Conservation (phyloP, 352 stramenopile genomes). For the Phytopythium litorale region DNA sequence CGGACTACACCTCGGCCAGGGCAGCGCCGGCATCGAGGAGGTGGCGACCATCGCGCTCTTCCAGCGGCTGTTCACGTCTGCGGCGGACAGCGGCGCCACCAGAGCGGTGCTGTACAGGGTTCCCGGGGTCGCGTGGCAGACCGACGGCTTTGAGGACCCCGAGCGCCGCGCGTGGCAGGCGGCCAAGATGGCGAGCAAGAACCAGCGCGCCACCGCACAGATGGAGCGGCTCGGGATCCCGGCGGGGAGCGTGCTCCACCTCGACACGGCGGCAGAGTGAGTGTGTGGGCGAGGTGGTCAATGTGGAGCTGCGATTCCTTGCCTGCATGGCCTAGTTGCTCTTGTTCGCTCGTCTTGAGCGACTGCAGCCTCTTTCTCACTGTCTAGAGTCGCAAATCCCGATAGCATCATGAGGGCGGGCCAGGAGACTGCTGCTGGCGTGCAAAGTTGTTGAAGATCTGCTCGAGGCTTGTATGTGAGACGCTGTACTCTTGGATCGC, state of each 20-base stretch:
- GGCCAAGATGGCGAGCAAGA: constrained; percentile 95
- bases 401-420: background rate
- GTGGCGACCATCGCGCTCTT: constrained; percentile 90
- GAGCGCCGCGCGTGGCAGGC: constrained; percentile 90
- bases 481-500: constrained; percentile 85
- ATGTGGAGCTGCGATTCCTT: background rate
- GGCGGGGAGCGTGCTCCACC: constrained; percentile 40
- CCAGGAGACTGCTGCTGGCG: constrained; percentile 35
- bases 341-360: too few species aligned
- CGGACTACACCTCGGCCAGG: constrained; percentile 49
- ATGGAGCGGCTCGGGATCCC: constrained; percentile 50
- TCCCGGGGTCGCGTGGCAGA: constrained; percentile 76
- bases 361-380: too few species aligned
- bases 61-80: constrained; percentile 69
- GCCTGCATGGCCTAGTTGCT: too few species aligned
- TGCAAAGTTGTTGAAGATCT: constrained; percentile 92
- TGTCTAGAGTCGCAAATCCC: background rate
- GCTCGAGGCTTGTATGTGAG: constrained; percentile 88
- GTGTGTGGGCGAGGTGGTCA: background rate
- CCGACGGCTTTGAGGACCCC: constrained; percentile 53
- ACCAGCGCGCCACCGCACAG: constrained; percentile 77
- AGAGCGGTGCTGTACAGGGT: constrained; percentile 86
- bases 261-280: constrained; percentile 11
- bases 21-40: constrained; percentile 87
- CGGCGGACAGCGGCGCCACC: constrained; percentile 18